Base-by-base conservation (phyloP, 768 basidiomycete species). In the Lepiota brunneoincarnata region DNA sequence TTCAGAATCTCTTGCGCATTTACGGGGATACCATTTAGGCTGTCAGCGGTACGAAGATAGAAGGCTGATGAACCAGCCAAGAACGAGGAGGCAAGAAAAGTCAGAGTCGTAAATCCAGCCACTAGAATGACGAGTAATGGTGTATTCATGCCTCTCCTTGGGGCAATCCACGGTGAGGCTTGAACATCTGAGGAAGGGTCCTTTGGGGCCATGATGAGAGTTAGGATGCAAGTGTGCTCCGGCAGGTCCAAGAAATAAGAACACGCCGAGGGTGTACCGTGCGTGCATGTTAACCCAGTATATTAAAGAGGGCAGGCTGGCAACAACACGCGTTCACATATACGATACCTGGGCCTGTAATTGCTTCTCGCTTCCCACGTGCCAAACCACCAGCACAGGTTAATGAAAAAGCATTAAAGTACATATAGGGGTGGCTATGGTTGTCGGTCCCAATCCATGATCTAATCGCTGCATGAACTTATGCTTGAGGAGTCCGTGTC, bases 1-100 rank as follows among this genome's bases (percentile, higher is more conserved):
- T 61, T 61, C 37, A 76, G 72, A 21, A 76, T 67, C 28, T 68
- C 63, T 57, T 71, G 62, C n/a, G 53, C 53, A 24, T 42, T 48
- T 26, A 40, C 26, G 2, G 45, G 52, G 17, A 39, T 26, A 1
- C 26, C 45, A 12, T 4, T 7, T 3, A 24, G 12, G 28, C 28
- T 24, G n/a, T 11, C n/a, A 26, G 42, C 40, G 15, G 31, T 15
- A 34, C 37, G 37, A 31, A 14, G 9, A 18, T 37, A 41, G n/a
- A 46, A 41, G 9, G 24, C 37, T 4, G 53, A 39, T 15, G 37
- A 40, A 20, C 53, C 53, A 9, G 53, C 53, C 28, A 47, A 38
- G 18, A 54, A 54, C 1, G 53, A 54, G n/a, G 53, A 40, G 12
- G 38, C 26, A 15, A 54, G 11, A 31, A 54, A 54, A 12, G 53